Evolutionary conservation across 305 asterid species (phyloP), one percentile per base, ranked within the genome.

Genomic region (Lippia alba): DNA sequence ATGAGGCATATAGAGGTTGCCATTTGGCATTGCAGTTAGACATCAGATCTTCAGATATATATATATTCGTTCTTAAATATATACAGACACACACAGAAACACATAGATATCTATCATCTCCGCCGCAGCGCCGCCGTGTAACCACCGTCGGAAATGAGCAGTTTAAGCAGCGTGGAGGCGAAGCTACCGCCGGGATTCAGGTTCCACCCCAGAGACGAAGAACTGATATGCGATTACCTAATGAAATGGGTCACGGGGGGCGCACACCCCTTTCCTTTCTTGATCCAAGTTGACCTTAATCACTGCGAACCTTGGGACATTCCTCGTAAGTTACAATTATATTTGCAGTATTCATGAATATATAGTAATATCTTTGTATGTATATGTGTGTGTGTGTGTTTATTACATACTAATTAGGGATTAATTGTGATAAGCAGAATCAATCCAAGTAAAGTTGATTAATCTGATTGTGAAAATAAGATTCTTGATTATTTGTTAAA

Each of bases 281-380:
- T 91, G 70, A 74, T 89, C 68, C 82, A 89, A 65, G 91, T 93
- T 75, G 98, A 93, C 81, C 96, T 93, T 15, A 91, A 93, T 70
- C 89, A 80, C 78, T 86, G 88, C 71, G 98, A 93, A 66, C 97
- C 98, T 40, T 93, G 98, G 98, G 98, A 93, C 70, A 79, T 93
- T 84, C 98, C 98, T 51, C 85, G 97, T 90, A 46, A 56, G 19
- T 14, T 24, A 24, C 30, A 24, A 24, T 24, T n/a, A n/a, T n/a
- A n/a, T n/a, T 24, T 24, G 30, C 30, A n/a, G 2, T 49, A 49
- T 49, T 14, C n/a, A n/a, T 49, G 18, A 49, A 49, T 16, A 24
- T 24, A 24, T 24, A 24, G 16, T 49, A 18, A 12, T 49, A 17
- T 24, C 30, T 24, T 24, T 1, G 3, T 24, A 8, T 49, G 20